phyloP scores from a whole-genome alignment of 2,329 filamentous ascomycete genomes.

The Epichloe aotearoae region DNA sequence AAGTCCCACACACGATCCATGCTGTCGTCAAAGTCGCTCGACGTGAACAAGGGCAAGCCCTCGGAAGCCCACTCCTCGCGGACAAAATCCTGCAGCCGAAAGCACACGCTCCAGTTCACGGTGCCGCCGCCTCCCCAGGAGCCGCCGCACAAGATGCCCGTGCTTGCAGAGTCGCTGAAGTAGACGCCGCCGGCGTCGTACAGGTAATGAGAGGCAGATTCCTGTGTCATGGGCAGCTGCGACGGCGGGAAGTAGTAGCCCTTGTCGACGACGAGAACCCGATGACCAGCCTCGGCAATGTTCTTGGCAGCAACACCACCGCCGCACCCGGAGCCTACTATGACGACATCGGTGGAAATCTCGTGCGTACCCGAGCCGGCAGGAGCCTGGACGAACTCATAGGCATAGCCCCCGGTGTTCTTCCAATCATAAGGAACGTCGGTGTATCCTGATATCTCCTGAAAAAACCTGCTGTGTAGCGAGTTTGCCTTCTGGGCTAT shows the following conservation, averaged over 20 bases:
- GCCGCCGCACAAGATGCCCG: conserved; percentile 52
- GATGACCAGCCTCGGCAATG: conserved; percentile 60
- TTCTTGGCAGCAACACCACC: conserved; percentile 72
- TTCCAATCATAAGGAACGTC: conserved; percentile 38
- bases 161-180: conserved; percentile 40
- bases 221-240: conserved; percentile 61
- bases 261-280: conserved; percentile 73
- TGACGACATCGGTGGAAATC: conserved; percentile 67
- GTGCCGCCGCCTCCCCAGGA: conserved; percentile 80
- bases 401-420: conserved; percentile 39
- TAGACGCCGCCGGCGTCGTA: conserved; percentile 54
- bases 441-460: conserved; percentile 42
- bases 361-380: conserved; percentile 32
- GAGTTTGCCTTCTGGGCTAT: conserved; percentile 42
- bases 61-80: conserved; percentile 65
- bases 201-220: conserved; percentile 46
- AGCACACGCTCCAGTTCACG: conserved; percentile 65
- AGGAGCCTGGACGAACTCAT: conserved; percentile 47
- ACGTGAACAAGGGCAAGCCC: conserved; percentile 61
- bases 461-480: conserved; percentile 41
- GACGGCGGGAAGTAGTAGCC: conserved; percentile 61
- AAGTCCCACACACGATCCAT: conserved; percentile 65
- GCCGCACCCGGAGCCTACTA: conserved; percentile 79
- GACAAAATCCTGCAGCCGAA: conserved; percentile 60
- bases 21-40: conserved; percentile 60